Base-by-base conservation (phyloP, 495 filamentous ascomycete genomes). In the Aspergillus kassunensis region DNA sequence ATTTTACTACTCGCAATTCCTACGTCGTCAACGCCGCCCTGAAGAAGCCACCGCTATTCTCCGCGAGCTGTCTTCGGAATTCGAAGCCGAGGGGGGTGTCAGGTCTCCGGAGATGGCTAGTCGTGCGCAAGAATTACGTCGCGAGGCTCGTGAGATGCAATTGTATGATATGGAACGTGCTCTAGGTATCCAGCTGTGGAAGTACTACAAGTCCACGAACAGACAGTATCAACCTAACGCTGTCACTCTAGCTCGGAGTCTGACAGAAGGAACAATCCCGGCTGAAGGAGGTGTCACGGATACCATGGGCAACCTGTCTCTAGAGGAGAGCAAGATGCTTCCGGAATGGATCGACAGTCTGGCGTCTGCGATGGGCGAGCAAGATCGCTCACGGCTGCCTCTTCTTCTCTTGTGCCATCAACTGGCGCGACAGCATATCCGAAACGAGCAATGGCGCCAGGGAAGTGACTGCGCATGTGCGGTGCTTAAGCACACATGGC, bases 1-100 rank as follows among this genome's bases (percentile, higher is more conserved):
- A 1, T 64, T 74, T 2, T 62, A 62, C 8, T 74, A 72, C 34
- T 71, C 69, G 23, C 66, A 74, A 51, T 74, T 69, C 58, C 56
- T 74, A 16, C 64, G 65, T 12, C 69, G 69, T 6, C 67, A 68
- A 29, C 49, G 55, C 19, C 65, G 66, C 0, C 56, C 57, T 6
- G 62, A 71, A 7, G 66, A 72, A 34, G 64, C 69, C 16, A 63
- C 67, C 21, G 52, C 63, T 9, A 61, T 74, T n/a, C 66, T 74
- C 16, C 67, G 66, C 9, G 64, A 72, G 36, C 58, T 74, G 3
- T 66, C 68, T 0, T 51, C 67, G 4, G 67, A 69, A 10, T 55
- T 74, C 7, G 67, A 74, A 53, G 55, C 59, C 0, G 66, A 65
- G 13, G 69, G 69, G 12, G 69, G 69, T 15, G 56, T 71, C 4